Evolutionary conservation across 2,329 filamentous ascomycete species (phyloP).

Genomic region (Sclerotinia nivalis): DNA sequence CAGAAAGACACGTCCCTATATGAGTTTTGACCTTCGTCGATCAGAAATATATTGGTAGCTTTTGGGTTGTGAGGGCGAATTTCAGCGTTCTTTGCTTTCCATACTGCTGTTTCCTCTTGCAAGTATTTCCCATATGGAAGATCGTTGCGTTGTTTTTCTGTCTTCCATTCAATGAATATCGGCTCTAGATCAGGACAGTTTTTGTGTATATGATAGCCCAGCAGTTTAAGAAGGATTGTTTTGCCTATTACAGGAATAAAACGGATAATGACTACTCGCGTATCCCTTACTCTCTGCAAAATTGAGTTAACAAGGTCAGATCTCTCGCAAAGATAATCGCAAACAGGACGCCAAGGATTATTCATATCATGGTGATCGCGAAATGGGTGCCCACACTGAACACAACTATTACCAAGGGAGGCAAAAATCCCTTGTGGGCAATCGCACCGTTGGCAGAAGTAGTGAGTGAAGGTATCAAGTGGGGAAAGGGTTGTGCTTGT

Average conservation of each 20-base stretch:
- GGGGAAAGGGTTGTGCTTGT: neutral
- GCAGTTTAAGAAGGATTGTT: neutral
- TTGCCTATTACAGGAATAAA: neutral
- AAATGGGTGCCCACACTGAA: neutral
- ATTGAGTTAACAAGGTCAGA: neutral
- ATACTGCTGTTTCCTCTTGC: neutral
- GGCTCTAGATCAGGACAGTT: neutral
- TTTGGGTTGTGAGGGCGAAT: neutral
- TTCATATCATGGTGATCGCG: neutral
- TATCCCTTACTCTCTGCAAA: neutral
- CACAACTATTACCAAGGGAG: neutral
- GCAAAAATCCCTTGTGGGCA: constrained; percentile 1
- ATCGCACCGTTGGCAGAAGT: neutral
- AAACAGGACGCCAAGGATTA: neutral
- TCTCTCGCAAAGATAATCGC: neutral
- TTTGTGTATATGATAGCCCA: neutral
- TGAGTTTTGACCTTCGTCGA: neutral
- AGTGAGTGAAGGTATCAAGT: neutral
- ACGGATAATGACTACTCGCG: neutral
- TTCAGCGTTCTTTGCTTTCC: neutral
- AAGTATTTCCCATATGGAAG: neutral
- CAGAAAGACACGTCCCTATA: neutral
- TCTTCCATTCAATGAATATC: neutral
- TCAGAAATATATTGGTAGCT: neutral
- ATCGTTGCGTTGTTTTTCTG: neutral